phyloP scores from a whole-genome alignment of 1,284 basidiomycete species.

The Pascua guehoae region DNA sequence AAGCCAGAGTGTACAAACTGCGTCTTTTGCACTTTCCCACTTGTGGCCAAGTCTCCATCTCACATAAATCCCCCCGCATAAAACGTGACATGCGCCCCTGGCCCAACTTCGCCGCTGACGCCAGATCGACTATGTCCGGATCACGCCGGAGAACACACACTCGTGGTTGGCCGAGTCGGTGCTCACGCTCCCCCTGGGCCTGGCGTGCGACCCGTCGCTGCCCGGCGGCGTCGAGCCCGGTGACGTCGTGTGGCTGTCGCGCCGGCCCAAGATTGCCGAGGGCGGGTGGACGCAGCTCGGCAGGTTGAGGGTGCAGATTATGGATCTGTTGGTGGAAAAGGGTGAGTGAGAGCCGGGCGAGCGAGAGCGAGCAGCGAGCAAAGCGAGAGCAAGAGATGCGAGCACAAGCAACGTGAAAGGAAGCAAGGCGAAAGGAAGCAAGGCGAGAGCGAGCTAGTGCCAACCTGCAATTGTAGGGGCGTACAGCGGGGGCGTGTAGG shows the following conservation, averaged over 20 bases:
- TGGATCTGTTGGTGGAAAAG: conserved; percentile 62
- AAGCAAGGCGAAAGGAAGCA: no score
- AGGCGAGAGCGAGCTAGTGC: no score
- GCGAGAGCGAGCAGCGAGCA: neutral
- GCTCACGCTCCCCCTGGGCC: conserved; percentile 33
- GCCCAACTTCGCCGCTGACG: neutral
- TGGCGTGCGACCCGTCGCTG: conserved; percentile 33
- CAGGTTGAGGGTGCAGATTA: conserved; percentile 60
- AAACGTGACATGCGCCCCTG: no score
- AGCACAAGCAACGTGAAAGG: no score
- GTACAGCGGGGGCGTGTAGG: no score
- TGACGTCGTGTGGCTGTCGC: conserved; percentile 56
- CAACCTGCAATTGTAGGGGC: no score
- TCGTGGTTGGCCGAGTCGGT: conserved; percentile 41
- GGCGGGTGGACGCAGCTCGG: conserved; percentile 82
- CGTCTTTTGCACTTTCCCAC: no score
- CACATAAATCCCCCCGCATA: no score
- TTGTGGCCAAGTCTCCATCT: no score
- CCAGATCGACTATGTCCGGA: conserved; percentile 42
- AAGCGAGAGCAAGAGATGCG: neutral
- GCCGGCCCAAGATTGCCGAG: conserved; percentile 55
- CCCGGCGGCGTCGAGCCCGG: conserved; percentile 48
- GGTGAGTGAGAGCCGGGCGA: conserved; percentile 53
- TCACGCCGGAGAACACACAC: conserved; percentile 39
- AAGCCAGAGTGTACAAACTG: no score